Evolutionary conservation across 495 filamentous ascomycete genomes (phyloP), one percentile per base, ranked within the genome.

Genomic region (Acidiella bohemica): DNA sequence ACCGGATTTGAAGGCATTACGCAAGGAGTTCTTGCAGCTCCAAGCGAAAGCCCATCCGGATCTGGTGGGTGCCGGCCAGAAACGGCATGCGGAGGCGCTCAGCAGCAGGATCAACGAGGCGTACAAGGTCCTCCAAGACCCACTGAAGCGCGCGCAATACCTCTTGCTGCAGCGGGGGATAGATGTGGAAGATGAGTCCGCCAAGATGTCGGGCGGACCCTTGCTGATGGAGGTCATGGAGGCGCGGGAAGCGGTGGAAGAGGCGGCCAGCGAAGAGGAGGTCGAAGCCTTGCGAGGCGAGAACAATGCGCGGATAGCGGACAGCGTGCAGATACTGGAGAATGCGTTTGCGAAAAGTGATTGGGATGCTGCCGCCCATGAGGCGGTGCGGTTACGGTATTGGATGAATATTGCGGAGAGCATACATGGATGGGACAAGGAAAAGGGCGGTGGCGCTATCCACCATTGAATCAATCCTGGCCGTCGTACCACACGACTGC

Each of bases 191-290:
- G 85, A 93, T 50, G 84, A 85, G 58, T 67, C 65, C 6, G 53
- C 57, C 13, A 70, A 71, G 43, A 67, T 81, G 1, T 78, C 82
- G 25, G 78, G 82, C 47, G 59, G 71, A 36, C 78, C 76, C 56
- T 63, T 93, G 51, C 53, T 96, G 57, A 79, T 81, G 79, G 72
- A 82, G 57, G 87, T 97, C 33, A 67, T 96, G 66, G 90, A 93
- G 55, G 72, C 79, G 49, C 62, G 84, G 48, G 88, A 95, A 69
- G 65, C 65, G 42, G 84, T 96, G 47, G 88, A 94, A 53, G 80
- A 76, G 46, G 80, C 76, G 11, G 59, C 70, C 47, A 58, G 53
- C 3, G 84, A 87, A 64, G 68, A 58, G 24, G 78, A 72, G 36
- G 56, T 95, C 30, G 67, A 61, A 41, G 62, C 51, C 31, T 27